Evolutionary conservation across 2,329 filamentous ascomycete species (phyloP).

Genomic region (Aspergillus phoenicis): DNA sequence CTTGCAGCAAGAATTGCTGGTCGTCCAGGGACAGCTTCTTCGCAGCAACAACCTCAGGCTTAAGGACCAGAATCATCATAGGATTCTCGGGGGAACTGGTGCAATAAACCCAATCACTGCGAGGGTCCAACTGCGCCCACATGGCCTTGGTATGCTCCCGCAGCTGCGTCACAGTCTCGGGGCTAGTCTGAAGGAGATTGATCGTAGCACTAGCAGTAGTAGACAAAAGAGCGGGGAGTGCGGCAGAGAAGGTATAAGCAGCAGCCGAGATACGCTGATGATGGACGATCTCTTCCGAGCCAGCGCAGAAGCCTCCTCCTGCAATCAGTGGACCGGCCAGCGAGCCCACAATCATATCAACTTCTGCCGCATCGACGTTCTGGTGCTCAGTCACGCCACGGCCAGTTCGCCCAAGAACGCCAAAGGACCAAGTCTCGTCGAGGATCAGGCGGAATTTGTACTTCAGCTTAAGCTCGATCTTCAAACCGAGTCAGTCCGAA

Average conservation of each 20-base stretch:
- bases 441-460: conserved; percentile 98
- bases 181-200: conserved; percentile 80
- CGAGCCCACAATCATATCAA: conserved; percentile 97
- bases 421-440: conserved; percentile 97
- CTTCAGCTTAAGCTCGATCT: conserved; percentile 89
- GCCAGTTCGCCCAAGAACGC: conserved; percentile 86
- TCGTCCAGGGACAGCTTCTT: conserved; percentile 71
- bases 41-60: conserved; percentile 75
- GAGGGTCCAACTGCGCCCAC: conserved; percentile 83
- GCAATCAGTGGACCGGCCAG: conserved; percentile 87
- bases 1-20: conserved; percentile 81
- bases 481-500: conserved; percentile 5
- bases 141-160: conserved; percentile 86
- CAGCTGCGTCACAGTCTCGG: conserved; percentile 75
- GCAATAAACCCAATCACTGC: conserved; percentile 89
- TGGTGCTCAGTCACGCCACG: conserved; percentile 93
- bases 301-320: conserved; percentile 94
- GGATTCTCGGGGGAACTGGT: conserved; percentile 84
- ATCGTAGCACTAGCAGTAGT: conserved; percentile 95
- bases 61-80: conserved; percentile 78
- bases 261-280: conserved; percentile 93
- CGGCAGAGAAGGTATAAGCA: conserved; percentile 94
- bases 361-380: conserved; percentile 87
- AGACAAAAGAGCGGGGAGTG: conserved; percentile 87
- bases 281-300: conserved; percentile 85